Percentiles rank a stretch among this genome's conserved stretches.
Evolutionary conservation across 441 rosid species (phyloP).

Genomic region (Erodium trifolium): DNA sequence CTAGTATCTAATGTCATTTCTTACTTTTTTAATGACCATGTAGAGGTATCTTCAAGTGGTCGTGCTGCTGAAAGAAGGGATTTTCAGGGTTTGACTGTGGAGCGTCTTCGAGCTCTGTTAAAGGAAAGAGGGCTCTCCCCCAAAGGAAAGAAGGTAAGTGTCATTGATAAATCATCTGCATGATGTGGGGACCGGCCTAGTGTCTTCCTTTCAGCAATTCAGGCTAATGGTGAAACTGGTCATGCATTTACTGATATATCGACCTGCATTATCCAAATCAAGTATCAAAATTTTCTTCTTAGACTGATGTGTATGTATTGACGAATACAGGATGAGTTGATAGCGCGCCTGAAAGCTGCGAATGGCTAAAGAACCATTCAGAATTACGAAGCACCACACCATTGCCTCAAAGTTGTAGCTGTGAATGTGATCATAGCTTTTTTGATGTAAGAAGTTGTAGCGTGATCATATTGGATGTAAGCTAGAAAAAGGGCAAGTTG

Average conservation of each 20-base stretch:
- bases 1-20: conserved; percentile 6
- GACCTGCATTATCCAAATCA: background rate
- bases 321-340: conserved; percentile 59
- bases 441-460: conserved; percentile 14
- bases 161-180: background rate
- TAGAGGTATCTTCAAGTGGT: conserved; percentile 65
- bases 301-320: conserved; percentile 7
- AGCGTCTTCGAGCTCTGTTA: conserved; percentile 79
- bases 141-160: conserved; percentile 79
- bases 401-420: conserved; percentile 7
- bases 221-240: background rate
- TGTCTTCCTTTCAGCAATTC: background rate
- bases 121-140: conserved; percentile 71
- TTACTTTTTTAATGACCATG: conserved; percentile 1
- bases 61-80: conserved; percentile 45
- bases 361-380: conserved; percentile 22
- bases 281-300: background rate
- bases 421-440: conserved; percentile 8
- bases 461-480: background rate
- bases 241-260: background rate
- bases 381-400: background rate
- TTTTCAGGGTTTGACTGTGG: conserved; percentile 67
- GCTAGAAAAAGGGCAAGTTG: background rate
- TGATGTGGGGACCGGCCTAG: background rate
- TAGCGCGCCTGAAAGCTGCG: conserved; percentile 46